Evolutionary conservation across 345 rosid genomes (phyloP), one percentile per base, ranked within the genome.

Genomic region (Ceriops zippeliana): DNA sequence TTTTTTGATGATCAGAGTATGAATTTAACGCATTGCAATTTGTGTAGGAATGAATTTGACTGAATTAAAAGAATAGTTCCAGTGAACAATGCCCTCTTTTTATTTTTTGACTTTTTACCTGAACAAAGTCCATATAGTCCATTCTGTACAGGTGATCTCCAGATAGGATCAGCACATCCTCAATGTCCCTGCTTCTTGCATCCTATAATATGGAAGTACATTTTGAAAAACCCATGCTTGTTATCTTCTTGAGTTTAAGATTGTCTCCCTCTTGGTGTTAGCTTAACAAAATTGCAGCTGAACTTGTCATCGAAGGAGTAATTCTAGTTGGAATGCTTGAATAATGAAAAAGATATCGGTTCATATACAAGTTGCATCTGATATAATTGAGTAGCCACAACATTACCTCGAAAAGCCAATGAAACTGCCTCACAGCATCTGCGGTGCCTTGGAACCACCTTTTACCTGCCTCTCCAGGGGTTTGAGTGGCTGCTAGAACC

Each of bases 401-500:
- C 17, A 32, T 38, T 83, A 93, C 96, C 97, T 93, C 98, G 31
- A 91, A 93, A 63, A 91, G 96, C 98, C 98, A 93, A 69, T 89
- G 96, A 76, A 91, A 93, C 75, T 91, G 98, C 72, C 98, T 72
- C 19, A 93, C 97, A 0, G 98, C 97, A 81, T 93, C 97, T 42
- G 98, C 98, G 57, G 97, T 91, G 69, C 98, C 98, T 81, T 79
- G 97, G 75, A 93, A 93, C 97, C 97, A 93, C 58, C 32, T 86
- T n/a, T 93, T 89, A 52, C 98, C 98, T 1, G 83, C 71, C 78
- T 86, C 95, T 65, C 98, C 98, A 24, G 97, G 95, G 61, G 97
- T 93, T 80, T 91, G 97, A 59, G 98, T 93, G 74, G 97, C 98
- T 46, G 97, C 93, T 52, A 93, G 83, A 62, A 78, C 97, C 98